Percentiles rank a stretch among this genome's conserved stretches.
Conservation (phyloP, 306 rosid genomes). For the Prunus mume region DNA sequence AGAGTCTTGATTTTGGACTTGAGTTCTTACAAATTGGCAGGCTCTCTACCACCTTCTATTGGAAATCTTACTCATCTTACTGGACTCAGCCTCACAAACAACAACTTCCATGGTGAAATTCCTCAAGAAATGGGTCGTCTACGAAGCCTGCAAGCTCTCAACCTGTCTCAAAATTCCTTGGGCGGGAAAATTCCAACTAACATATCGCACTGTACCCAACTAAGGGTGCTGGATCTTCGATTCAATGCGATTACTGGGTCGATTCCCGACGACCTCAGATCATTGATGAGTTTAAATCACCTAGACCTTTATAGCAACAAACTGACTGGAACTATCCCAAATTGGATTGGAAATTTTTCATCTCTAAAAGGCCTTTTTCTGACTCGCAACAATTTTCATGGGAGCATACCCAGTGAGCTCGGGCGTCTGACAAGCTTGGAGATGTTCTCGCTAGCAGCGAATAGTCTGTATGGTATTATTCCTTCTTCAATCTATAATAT, state of each 20-base stretch:
- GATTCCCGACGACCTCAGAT: neutral
- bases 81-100: slow-evolving; percentile 10
- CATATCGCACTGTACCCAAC: slow-evolving; percentile 24
- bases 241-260: neutral
- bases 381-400: neutral
- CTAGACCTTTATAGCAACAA: too few species aligned
- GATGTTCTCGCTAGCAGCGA: neutral
- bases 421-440: slow-evolving; percentile 28
- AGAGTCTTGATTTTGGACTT: slow-evolving; percentile 26
- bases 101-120: slow-evolving; percentile 24
- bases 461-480: slow-evolving; percentile 34
- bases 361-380: neutral
- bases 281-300: slow-evolving; percentile 16
- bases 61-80: slow-evolving; percentile 41
- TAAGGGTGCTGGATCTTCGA: neutral
- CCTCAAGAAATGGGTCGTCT: slow-evolving; percentile 31
- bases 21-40: slow-evolving; percentile 1
- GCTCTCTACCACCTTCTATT: slow-evolving; percentile 31
- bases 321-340: slow-evolving; percentile 44
- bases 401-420: neutral
- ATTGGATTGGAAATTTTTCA: slow-evolving; percentile 51
- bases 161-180: slow-evolving; percentile 19
- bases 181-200: slow-evolving; percentile 31
- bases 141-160: slow-evolving; percentile 6
- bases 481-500: slow-evolving; percentile 23